Base-by-base conservation (phyloP, 2,329 filamentous ascomycete genomes). In the Fusarium ambrosium region DNA sequence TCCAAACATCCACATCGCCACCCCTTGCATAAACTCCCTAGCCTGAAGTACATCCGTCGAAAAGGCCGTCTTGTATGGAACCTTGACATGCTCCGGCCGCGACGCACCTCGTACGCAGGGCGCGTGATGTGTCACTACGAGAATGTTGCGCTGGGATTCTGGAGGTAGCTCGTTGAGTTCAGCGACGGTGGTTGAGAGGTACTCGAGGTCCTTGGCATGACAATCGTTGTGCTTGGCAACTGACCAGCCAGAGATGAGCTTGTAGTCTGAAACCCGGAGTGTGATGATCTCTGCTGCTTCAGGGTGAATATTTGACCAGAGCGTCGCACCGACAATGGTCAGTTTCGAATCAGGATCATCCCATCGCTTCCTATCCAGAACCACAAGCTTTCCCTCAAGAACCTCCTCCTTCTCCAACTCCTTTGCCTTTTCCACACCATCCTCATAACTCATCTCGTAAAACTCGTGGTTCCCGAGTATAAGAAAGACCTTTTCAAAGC, bases 91-190 rank as follows among this genome's bases (percentile, higher is more conserved):
- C 70, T 86, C 83, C 0, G 89, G 89, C 2, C 83, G 82, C 1
- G 89, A 87, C 2, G 87, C 87, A 8, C 84, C 84, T 53, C 84
- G 71, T 0, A 88, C 72, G n/a, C 82, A 86, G 1, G 90, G 89
- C 3, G 89, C 88, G 75, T 92, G 89, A 63, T 91, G 89, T 0
- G 89, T 91, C 0, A 87, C 84, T 0, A 92, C 84, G 0, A 92
- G 68, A 7, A 90, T 70, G 2, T 60, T 64, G 18, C 72, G 68
- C 43, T 76, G 70, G 39, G 66, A 68, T 37, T 74, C 71, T 3
- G 60, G 3, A 5, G 66, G 62, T 4, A 71, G 55, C 9, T 67
- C 48, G 41, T 78, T 73, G 48, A 80, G 71, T 18, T 76, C 53
- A n/a, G 74, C 78, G 34, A 86, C 80, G 70, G 86, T 82, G 16